Evolutionary conservation across 345 rosid species (phyloP), one percentile per base, ranked within the genome.

Genomic region (Rhizophora mangle): DNA sequence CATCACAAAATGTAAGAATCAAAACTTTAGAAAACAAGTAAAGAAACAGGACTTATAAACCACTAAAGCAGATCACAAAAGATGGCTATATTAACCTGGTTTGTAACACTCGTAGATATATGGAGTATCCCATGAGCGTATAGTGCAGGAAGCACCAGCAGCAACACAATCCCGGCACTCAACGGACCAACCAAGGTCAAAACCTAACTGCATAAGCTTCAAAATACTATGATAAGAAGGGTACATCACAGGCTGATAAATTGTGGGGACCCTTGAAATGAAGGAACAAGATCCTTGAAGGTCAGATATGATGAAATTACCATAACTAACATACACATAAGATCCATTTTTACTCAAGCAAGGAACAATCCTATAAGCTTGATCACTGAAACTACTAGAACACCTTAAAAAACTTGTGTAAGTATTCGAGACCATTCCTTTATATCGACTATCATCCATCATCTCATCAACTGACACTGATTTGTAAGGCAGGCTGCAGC

Each of bases 181-280:
- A 36, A 73, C 60, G 5, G 82, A 76, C 87, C 87, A 83, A 15
- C 56, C 60, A 54, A 83, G 79, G 51, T 83, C 84, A 70, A 80
- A 83, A 62, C 87, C 84, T 26, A 39, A 49, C 31, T 68, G 74
- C 77, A 78, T 67, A 71, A 76, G 39, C 69, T 29, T 27, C 70
- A 59, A 27, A 46, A 81, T 72, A 13, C 69, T 65, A 8, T 71
- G 75, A 47, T 78, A 83, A 29, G 78, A 70, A 62, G 68, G 72
- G 63, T 70, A 16, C 77, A 70, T 3, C 49, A 56, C 76, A 22
- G 32, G 20, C 66, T 68, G 70, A 36, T 39, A 71, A 55, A 62
- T 62, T 11, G 74, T 65, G 1, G 82, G 82, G 22, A 81, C 81
- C 36, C 31, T 68, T 30, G 85, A 67, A 57, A 76, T 9, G 46